Conservation (phyloP, 2,329 filamentous ascomycete genomes). For the Xylariaceae sp. region DNA sequence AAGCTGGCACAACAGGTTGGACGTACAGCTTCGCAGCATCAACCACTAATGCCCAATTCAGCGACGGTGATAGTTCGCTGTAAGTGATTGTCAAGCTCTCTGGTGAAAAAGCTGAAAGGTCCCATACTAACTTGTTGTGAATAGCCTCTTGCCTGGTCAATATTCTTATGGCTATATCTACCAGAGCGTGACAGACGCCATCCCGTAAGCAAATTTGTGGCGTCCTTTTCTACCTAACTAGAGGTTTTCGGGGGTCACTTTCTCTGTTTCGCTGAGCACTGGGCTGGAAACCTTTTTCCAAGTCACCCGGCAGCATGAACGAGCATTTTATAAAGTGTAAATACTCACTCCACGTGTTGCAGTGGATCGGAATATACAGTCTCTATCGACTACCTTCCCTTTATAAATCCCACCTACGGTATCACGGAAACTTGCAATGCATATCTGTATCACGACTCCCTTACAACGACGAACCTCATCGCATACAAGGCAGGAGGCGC, state of each 20-base stretch:
- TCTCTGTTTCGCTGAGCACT: too few relatives aligned
- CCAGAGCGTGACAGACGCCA: not conserved
- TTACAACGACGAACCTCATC: not conserved
- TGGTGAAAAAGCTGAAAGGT: not conserved
- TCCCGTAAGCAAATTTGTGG: too few relatives aligned
- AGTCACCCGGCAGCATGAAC: too few relatives aligned
- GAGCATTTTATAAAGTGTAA: too few relatives aligned
- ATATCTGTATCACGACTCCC: constrained; percentile 1
- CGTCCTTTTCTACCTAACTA: too few relatives aligned
- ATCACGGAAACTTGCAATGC: not conserved
- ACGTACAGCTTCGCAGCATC: not conserved
- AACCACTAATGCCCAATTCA: not conserved
- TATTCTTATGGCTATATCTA: not conserved
- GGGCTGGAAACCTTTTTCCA: too few relatives aligned
- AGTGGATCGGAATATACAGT: constrained; percentile 5
- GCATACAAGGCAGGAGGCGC: not conserved
- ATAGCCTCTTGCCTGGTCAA: not conserved
- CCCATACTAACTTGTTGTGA: not conserved
- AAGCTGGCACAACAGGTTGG: constrained; percentile 1
- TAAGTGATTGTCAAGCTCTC: not conserved
- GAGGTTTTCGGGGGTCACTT: too few relatives aligned
- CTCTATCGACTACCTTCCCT: not conserved
- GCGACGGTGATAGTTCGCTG: constrained; percentile 4
- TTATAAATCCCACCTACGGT: not conserved
- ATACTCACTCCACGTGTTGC: too few relatives aligned